These are phyloP conservation scores for Podospora pseudocomata DNA, from an alignment of 495 filamentous ascomycete genomes.

Conservation along the genomic window DNA sequence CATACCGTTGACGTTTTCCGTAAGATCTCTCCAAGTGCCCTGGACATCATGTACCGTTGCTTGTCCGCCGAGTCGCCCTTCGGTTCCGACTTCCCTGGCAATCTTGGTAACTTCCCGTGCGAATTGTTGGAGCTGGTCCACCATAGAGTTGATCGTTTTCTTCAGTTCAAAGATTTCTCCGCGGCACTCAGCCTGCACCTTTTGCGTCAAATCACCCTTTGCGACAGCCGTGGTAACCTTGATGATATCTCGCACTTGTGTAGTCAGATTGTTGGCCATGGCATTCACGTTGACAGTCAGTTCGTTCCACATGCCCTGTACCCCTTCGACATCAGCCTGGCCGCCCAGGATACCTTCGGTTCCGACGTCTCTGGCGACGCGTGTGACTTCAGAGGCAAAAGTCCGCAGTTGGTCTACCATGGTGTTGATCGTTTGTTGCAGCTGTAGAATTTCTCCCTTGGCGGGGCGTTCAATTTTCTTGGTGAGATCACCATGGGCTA, in stretches of 20 bases:
- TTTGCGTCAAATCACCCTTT: slow-evolving; percentile 92
- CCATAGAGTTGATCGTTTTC: slow-evolving; percentile 98
- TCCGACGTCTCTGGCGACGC: slow-evolving; percentile 93
- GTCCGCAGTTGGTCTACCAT: slow-evolving; percentile 98
- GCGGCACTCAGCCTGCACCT: slow-evolving; percentile 94
- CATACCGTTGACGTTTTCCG: slow-evolving; percentile 98
- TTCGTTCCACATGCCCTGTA: slow-evolving; percentile 86
- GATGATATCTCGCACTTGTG: slow-evolving; percentile 96
- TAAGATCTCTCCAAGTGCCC: slow-evolving; percentile 95
- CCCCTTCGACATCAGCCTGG: slow-evolving; percentile 90
- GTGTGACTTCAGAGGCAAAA: slow-evolving; percentile 95
- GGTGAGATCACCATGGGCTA: slow-evolving; percentile 92
- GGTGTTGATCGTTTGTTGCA: slow-evolving; percentile 97
- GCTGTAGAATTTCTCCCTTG: slow-evolving; percentile 89
- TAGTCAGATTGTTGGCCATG: slow-evolving; percentile 96
- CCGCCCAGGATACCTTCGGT: slow-evolving; percentile 96
- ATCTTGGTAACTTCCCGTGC: slow-evolving; percentile 98
- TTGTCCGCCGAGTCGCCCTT: slow-evolving; percentile 92
- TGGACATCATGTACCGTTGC: slow-evolving; percentile 96
- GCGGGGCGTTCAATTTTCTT: slow-evolving; percentile 95
- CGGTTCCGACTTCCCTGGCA: slow-evolving; percentile 93
- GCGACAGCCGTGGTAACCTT: slow-evolving; percentile 98
- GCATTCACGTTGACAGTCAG: slow-evolving; percentile 98
- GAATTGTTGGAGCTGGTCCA: slow-evolving; percentile 94
- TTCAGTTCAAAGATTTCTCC: slow-evolving; percentile 95